These are phyloP conservation scores for Trichophyton simii DNA, from an alignment of 2,329 filamentous ascomycete species.

Conservation along the genomic window DNA sequence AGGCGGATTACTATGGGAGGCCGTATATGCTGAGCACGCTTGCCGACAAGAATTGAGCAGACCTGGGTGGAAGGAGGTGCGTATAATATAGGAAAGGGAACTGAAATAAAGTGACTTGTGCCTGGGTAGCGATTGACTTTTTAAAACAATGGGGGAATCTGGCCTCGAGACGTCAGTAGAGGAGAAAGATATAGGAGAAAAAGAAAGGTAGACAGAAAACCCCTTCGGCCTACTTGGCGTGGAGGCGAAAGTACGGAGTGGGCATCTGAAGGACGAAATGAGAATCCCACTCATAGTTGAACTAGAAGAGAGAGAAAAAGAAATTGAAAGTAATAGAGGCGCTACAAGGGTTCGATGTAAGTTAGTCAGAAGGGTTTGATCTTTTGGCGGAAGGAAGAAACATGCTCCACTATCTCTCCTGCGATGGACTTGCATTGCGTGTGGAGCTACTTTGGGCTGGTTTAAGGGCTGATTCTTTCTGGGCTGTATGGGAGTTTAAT, in stretches of 20 bases:
- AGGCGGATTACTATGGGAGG: not conserved
- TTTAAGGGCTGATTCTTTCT: not conserved
- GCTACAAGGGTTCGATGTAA: not conserved
- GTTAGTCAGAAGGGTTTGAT: constrained; percentile 1
- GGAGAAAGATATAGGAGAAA: not conserved
- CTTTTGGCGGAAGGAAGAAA: not conserved
- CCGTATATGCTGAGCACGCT: not conserved
- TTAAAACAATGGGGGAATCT: not conserved
- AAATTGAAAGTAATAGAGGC: not conserved
- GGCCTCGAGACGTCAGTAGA: not conserved
- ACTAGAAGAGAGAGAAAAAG: not conserved
- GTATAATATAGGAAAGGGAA: not conserved
- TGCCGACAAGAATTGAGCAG: not conserved
- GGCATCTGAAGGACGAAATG: not conserved
- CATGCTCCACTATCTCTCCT: constrained; percentile 1
- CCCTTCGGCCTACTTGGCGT: not conserved
- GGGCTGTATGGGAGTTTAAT: not conserved
- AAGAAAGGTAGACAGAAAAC: not conserved
- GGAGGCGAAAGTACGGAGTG: constrained; percentile 1
- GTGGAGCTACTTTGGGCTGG: not conserved
- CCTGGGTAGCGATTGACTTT: constrained; percentile 3
- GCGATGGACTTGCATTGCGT: constrained; percentile 1
- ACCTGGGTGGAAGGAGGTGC: not conserved
- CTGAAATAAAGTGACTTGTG: not conserved
- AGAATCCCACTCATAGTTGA: not conserved